phyloP scores from a whole-genome alignment of 1,139 yeast species.

The Blastobotrys ciferrii region DNA sequence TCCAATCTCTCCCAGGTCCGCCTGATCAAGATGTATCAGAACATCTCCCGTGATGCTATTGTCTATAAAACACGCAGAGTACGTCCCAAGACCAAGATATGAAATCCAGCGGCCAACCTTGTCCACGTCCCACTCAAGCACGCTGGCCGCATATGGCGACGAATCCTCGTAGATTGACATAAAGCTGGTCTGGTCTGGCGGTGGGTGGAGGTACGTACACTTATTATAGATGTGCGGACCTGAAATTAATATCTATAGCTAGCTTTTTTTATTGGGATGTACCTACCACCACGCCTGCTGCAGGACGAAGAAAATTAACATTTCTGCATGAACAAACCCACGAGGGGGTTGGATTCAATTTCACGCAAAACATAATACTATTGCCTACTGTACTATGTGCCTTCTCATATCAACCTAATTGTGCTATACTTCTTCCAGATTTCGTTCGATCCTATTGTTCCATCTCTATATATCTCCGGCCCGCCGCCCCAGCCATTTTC shows the following conservation, averaged over 20 bases:
- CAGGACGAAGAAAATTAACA: background rate
- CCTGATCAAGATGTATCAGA: constrained; percentile 38
- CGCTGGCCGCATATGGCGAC: constrained; percentile 11
- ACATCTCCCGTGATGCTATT: constrained; percentile 44
- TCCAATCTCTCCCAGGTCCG: constrained; percentile 43
- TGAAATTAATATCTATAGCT: background rate
- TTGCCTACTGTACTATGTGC: too few relatives aligned
- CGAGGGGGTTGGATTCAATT: background rate
- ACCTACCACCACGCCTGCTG: background rate
- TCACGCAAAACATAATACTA: background rate
- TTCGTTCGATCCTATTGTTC: too few relatives aligned
- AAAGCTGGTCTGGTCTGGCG: background rate
- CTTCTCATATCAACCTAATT: too few relatives aligned
- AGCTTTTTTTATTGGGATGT: background rate
- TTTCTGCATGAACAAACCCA: background rate
- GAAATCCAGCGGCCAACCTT: constrained; percentile 32
- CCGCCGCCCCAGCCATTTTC: too few relatives aligned
- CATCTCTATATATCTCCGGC: too few relatives aligned
- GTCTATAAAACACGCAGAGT: constrained; percentile 30
- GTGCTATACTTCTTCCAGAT: too few relatives aligned
- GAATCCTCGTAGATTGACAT: constrained; percentile 9
- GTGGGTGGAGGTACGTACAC: background rate
- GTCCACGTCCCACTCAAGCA: constrained; percentile 32
- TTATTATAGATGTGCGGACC: background rate
- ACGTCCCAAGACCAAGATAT: constrained; percentile 30